phyloP scores from a whole-genome alignment of 148 eudicot genomes.

The Persicaria maculosa region DNA sequence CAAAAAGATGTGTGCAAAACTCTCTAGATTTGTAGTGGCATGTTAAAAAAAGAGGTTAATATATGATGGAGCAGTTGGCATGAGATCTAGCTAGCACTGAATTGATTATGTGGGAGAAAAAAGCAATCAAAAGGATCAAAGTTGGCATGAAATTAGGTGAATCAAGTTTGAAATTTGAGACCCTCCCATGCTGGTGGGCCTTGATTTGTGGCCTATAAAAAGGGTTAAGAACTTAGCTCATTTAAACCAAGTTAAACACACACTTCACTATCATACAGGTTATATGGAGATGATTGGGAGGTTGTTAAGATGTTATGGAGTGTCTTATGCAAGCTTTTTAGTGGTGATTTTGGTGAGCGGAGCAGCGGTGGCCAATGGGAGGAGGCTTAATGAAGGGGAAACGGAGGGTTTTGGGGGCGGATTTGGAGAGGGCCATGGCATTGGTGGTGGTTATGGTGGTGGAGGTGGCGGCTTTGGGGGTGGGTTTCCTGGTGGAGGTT shows the following conservation, averaged over 20 bases:
- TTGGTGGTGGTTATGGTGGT: constrained; percentile 7
- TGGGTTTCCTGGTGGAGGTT: background rate
- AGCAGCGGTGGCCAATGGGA: constrained; percentile 9
- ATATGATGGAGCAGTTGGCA: constrained; percentile 7
- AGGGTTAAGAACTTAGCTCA: background rate
- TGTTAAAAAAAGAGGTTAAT: background rate
- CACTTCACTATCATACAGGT: background rate
- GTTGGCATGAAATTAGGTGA: constrained; percentile 2
- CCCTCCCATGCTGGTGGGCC: constrained; percentile 5
- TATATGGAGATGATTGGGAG: background rate
- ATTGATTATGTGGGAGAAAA: background rate
- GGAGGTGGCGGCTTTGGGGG: background rate
- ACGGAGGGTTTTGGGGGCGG: constrained; percentile 1
- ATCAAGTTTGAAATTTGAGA: constrained; percentile 10
- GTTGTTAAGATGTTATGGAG: background rate
- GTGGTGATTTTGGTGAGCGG: background rate
- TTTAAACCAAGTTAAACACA: background rate
- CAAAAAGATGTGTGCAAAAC: background rate
- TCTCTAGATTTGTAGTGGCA: constrained; percentile 4
- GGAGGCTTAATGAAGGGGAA: constrained; percentile 6
- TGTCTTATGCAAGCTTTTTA: constrained; percentile 2
- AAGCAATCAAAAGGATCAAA: background rate
- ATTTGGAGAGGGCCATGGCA: background rate
- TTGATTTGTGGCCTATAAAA: background rate
- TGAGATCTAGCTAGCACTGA: constrained; percentile 9